Evolutionary conservation across 2,329 filamentous ascomycete species (phyloP), one percentile per base, ranked within the genome.

Genomic region (Calonectria honghensis): DNA sequence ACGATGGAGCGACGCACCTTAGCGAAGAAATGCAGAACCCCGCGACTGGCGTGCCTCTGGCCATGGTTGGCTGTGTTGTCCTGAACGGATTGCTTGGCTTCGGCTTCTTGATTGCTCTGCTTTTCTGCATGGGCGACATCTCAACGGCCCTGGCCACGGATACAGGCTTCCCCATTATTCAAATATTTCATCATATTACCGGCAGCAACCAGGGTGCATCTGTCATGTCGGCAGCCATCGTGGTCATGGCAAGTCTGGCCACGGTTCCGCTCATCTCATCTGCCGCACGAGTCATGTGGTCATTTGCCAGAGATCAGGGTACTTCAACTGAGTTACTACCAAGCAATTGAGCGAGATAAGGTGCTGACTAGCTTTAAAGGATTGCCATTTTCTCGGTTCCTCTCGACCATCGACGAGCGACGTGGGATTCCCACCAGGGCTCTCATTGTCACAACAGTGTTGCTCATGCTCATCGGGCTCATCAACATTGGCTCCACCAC

Each of bases 401-500:
- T 79, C 1, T 72, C 77, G 1, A 59, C 7, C 0, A 68, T 79
- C 1, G 77, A 78, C 4, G 70, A 70, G 37, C 67, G 31, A 10
- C 75, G 75, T 4, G 32, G 70, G 1, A 77, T 79, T 3, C 77
- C 77, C 0, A 76, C 76, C 0, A 5, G 75, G 3, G 75, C 77
- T 6, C 73, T 79, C 0, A 0, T 73, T 0, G 31, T 68, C 0
- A 71, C 72, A 1, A 75, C 68, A 0, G 59, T 73, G 6, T 14
- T 78, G 0, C 52, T 78, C 13, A 76, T 78, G 54, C 45, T 79
- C 1, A 51, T 79, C 0, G 75, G 77, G 7, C 77, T 79, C 4
- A 76, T 79, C 69, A 79, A 79, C 24, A 78, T 79, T 4, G 77
- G 76, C 4, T 79, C 77, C 0, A 78, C 77, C 0, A 79, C 78